phyloP scores from a whole-genome alignment of 768 basidiomycete species.

The Leucocoprinus sp. region DNA sequence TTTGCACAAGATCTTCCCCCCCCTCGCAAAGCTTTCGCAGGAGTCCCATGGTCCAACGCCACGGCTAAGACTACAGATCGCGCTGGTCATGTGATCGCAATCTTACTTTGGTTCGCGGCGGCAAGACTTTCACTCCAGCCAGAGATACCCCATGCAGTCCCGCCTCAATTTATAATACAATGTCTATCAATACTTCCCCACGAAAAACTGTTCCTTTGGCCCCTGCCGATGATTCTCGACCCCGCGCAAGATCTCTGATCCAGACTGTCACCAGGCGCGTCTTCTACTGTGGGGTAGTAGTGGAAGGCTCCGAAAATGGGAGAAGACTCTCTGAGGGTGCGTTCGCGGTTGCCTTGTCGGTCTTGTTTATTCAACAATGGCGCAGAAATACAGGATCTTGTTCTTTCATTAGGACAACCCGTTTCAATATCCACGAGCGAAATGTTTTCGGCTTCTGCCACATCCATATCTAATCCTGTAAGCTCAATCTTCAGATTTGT shows the following conservation, averaged over 20 bases:
- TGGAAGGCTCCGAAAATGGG: conserved; percentile 74
- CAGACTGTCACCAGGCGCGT: conserved; percentile 61
- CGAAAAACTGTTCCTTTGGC: conserved; percentile 68
- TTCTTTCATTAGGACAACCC: conserved; percentile 68
- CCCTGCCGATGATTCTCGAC: conserved; percentile 52
- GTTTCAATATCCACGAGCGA: conserved; percentile 41
- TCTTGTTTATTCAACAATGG: conserved; percentile 2
- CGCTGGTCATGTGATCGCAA: conserved; percentile 9
- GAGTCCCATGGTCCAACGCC: too few relatives aligned
- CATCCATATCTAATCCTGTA: conserved; percentile 29
- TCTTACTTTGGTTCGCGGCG: conserved; percentile 9
- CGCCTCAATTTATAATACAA: conserved; percentile 19
- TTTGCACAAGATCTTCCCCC: too few relatives aligned
- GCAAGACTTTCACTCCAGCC: conserved; percentile 1
- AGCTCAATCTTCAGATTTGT: conserved; percentile 18
- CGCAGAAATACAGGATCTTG: conserved; percentile 70
- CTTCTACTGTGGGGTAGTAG: conserved; percentile 85
- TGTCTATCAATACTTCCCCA: conserved; percentile 65
- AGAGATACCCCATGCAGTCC: conserved; percentile 12
- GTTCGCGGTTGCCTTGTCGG: conserved; percentile 15
- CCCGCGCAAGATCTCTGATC: conserved; percentile 31
- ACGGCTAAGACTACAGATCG: conserved; percentile 1
- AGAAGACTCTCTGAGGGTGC: conserved; percentile 60
- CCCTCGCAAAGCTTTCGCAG: too few relatives aligned
- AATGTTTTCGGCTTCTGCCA: conserved; percentile 34